Conservation (phyloP, 2,329 filamentous ascomycete genomes). For the Meredithiella fracta region DNA sequence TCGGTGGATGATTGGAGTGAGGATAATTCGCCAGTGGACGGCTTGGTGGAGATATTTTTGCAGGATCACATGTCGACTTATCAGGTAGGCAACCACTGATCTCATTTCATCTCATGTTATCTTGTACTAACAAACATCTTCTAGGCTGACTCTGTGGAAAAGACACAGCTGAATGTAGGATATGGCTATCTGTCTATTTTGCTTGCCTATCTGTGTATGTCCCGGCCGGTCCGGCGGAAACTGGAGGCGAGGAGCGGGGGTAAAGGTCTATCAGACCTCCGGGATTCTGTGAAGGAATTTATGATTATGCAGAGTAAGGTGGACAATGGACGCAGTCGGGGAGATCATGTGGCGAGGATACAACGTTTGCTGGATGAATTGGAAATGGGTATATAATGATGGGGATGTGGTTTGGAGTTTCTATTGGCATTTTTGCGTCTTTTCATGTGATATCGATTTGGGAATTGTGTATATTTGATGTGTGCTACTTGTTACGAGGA, state of each 20-base stretch:
- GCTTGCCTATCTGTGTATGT: slow-evolving; percentile 62
- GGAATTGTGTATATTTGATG: no score
- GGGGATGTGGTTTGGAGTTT: not conserved
- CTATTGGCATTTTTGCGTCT: not conserved
- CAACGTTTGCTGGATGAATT: slow-evolving; percentile 25
- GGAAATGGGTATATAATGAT: slow-evolving; percentile 11
- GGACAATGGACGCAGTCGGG: slow-evolving; percentile 24
- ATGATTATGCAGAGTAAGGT: slow-evolving; percentile 34
- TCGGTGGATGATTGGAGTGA: slow-evolving; percentile 21
- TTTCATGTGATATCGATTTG: not conserved
- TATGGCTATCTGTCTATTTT: slow-evolving; percentile 76
- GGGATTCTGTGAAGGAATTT: slow-evolving; percentile 39
- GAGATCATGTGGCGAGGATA: slow-evolving; percentile 21
- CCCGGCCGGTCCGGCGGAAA: slow-evolving; percentile 27
- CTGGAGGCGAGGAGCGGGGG: slow-evolving; percentile 28
- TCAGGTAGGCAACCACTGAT: slow-evolving; percentile 39
- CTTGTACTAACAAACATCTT: slow-evolving; percentile 14
- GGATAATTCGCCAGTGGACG: slow-evolving; percentile 31
- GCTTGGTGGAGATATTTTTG: slow-evolving; percentile 49
- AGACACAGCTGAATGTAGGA: slow-evolving; percentile 64
- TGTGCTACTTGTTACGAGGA: no score
- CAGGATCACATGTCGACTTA: slow-evolving; percentile 46
- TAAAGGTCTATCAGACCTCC: slow-evolving; percentile 29
- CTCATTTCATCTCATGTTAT: not conserved
- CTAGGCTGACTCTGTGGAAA: slow-evolving; percentile 54